phyloP scores from a whole-genome alignment of 2,329 filamentous ascomycete genomes.

The Claviceps lovelessii region DNA sequence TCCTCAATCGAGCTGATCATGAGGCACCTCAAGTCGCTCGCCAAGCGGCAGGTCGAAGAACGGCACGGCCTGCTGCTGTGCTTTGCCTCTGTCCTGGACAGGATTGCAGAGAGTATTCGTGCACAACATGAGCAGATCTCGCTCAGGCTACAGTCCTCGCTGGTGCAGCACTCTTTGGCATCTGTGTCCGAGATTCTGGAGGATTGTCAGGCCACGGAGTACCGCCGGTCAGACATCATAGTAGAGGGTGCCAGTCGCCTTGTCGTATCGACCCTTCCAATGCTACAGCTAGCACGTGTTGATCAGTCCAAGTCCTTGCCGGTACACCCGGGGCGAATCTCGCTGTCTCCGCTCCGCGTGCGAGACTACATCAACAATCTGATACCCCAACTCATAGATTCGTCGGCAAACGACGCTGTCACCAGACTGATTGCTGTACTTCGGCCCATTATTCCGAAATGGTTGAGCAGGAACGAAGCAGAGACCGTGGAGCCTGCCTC shows the following conservation, averaged over 20 bases:
- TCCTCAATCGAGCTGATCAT: slow-evolving; percentile 28
- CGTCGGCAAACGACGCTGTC: slow-evolving; percentile 4
- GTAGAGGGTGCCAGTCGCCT: slow-evolving; percentile 48
- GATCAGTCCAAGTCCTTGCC: slow-evolving; percentile 3
- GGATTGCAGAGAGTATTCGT: slow-evolving; percentile 22
- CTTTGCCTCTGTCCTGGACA: slow-evolving; percentile 43
- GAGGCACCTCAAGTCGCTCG: slow-evolving; percentile 29
- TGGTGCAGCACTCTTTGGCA: slow-evolving; percentile 17
- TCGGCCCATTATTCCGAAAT: slow-evolving; percentile 24
- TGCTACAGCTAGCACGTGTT: slow-evolving; percentile 26
- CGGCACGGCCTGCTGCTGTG: slow-evolving; percentile 52
- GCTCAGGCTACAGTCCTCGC: slow-evolving; percentile 6
- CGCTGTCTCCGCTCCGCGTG: slow-evolving; percentile 11
- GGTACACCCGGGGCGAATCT: slow-evolving; percentile 11
- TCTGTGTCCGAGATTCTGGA: slow-evolving; percentile 23
- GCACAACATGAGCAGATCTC: slow-evolving; percentile 4
- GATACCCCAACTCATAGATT: slow-evolving; percentile 7
- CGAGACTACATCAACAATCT: slow-evolving; percentile 12
- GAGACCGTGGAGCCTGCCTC: slow-evolving; percentile 36
- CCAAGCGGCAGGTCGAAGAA: slow-evolving; percentile 48
- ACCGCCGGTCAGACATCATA: slow-evolving; percentile 49
- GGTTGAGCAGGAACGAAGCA: slow-evolving; percentile 35
- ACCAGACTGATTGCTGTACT: slow-evolving; percentile 14
- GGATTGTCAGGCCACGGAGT: slow-evolving; percentile 27
- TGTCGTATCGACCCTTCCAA: slow-evolving; percentile 36